Conservation (phyloP, 2,329 filamentous ascomycete genomes). For the Cordyceps cicadae region DNA sequence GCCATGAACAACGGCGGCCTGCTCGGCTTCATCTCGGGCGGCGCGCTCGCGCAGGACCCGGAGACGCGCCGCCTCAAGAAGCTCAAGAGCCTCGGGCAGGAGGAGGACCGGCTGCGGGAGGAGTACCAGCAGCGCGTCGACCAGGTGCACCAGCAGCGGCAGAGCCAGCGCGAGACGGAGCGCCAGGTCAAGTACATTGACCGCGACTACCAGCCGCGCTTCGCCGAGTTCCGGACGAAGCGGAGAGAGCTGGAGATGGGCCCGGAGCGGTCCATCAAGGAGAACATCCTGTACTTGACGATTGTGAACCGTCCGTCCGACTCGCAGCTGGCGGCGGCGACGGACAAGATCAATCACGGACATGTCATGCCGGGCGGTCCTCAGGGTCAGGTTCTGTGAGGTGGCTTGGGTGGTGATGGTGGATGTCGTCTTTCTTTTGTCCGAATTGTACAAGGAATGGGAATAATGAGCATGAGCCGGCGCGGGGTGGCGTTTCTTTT, state of each 20-base stretch:
- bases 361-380: background rate
- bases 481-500: conserved; percentile 5
- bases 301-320: conserved; percentile 13
- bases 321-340: conserved; percentile 11
- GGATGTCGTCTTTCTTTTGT: background rate
- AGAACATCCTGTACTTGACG: conserved; percentile 12
- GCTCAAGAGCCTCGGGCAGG: conserved; percentile 7
- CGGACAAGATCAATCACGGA: conserved; percentile 10
- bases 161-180: conserved; percentile 11
- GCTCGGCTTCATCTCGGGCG: conserved; percentile 11
- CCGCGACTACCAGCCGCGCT: conserved; percentile 12
- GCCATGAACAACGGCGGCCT: conserved; percentile 16
- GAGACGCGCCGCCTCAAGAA: conserved; percentile 9
- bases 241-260: conserved; percentile 12
- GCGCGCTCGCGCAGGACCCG: conserved; percentile 10
- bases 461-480: background rate
- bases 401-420: background rate
- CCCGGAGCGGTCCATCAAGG: conserved; percentile 12
- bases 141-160: conserved; percentile 8
- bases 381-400: conserved; percentile 3
- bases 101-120: conserved; percentile 9
- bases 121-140: conserved; percentile 12
- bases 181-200: conserved; percentile 12
- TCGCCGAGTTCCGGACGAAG: conserved; percentile 9
- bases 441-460: background rate